A percentile compares a stretch with the other conserved stretches of the same genome.
These are phyloP conservation scores for Aspergillus tubingensis DNA, from an alignment of 2,329 filamentous ascomycete genomes.

Conservation along the genomic window DNA sequence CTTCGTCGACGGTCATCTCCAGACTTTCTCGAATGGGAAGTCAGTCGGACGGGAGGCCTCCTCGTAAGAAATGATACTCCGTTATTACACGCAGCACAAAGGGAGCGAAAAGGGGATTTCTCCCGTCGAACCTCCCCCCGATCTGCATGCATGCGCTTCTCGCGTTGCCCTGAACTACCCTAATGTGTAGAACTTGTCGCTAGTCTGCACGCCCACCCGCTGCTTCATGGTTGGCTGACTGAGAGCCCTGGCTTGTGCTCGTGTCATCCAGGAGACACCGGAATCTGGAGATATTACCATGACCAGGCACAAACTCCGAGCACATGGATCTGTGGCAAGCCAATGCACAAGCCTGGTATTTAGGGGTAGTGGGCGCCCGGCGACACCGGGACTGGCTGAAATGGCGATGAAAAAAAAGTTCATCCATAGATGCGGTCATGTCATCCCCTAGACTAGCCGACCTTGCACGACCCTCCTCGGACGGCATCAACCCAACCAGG, in stretches of 20 bases:
- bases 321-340: conserved; percentile 13
- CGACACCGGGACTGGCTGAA: conserved; percentile 13
- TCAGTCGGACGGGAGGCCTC: conserved; percentile 17
- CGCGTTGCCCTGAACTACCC: conserved; percentile 17
- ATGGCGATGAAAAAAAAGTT: neutral
- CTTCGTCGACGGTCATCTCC: conserved; percentile 33
- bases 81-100: conserved; percentile 9
- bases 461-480: conserved; percentile 7
- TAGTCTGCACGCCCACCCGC: neutral
- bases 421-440: conserved; percentile 5
- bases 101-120: conserved; percentile 1
- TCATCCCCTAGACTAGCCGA: conserved; percentile 1
- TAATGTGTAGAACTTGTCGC: conserved; percentile 10
- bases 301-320: conserved; percentile 12
- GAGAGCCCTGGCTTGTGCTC: neutral
- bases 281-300: conserved; percentile 8
- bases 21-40: conserved; percentile 35
- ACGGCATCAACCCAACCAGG: conserved; percentile 8
- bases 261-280: neutral
- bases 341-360: conserved; percentile 10
- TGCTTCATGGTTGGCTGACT: neutral
- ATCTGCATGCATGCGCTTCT: conserved; percentile 18
- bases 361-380: conserved; percentile 9
- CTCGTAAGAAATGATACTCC: conserved; percentile 22
- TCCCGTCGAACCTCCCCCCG: conserved; percentile 8